Evolutionary conservation across 2,329 filamentous ascomycete genomes (phyloP), one percentile per base, ranked within the genome.

Genomic region (Aspergillus intermedius): DNA sequence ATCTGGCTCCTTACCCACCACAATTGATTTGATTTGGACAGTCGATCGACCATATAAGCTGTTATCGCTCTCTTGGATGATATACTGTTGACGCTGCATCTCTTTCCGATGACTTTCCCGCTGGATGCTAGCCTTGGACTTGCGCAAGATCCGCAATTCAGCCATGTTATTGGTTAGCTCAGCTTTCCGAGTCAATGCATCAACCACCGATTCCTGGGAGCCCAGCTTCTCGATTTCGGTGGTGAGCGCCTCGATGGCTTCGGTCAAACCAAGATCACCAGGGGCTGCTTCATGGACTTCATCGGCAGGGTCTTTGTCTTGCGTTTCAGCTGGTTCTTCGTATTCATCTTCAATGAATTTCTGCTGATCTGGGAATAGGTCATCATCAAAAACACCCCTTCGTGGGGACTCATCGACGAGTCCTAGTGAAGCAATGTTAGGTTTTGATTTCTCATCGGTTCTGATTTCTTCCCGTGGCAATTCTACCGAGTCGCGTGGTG

Each of bases 131-230:
- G 90, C 85, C 67, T 93, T 95, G 1, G 90, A 96, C 67, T 98
- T 98, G 47, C 86, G 83, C 45, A 98, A 69, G 53, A 98, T 97
- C 30, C 93, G 81, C 46, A 98, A 68, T 67, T 98, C 93, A 1
- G 91, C 89, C 12, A 86, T 90, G 63, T 98, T 98, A 66, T 98
- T 98, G 1, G 93, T 98, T 46, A 98, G 74, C 66, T 98, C 93
- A 0, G 94, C 93, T 70, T 98, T 98, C 49, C 87, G 83, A 2
- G 88, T 93, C 49, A 98, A 73, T 1, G 91, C 94, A 59, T 96
- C 88, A 15, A 98, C 83, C 15, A 98, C 88, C 1, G 87, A 86
- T 58, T 96, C 89, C 68, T 98, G 93, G 3, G 90, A 83, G 8
- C 81, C 79, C 15, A 98, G 77, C 55, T 90, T 88, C 60, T 96